Evolutionary conservation across 257 asterid genomes (phyloP), one percentile per base, ranked within the genome.

Genomic region (Solanum commersonii): DNA sequence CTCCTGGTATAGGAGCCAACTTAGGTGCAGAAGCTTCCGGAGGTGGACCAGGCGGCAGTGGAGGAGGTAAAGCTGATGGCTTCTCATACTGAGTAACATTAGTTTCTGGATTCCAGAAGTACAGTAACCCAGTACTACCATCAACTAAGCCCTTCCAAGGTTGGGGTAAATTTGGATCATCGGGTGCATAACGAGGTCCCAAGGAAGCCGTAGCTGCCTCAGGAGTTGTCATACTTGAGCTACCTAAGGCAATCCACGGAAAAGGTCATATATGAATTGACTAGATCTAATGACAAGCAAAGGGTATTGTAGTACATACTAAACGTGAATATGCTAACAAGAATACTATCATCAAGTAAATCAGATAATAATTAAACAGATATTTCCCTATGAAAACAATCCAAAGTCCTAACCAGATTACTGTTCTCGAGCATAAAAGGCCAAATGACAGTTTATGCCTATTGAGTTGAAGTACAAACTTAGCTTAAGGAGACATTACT

Each of bases 71-170:
- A 46, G 94, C 90, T 15, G 93, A 40, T 6, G 98, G 98, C 87
- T 92, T 95, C 87, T 96, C 99, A 44, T 95, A 96, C 88, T 95
- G 99, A 4, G 99, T 95, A 83, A 93, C 94, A 87, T 93, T 94
- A 13, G 98, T 96, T 91, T 96, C 98, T 22, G 96, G 98, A 91
- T 96, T 96, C 99, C 99, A 96, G 88, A 93, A 96, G 89, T 96
- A 96, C 84, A 95, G 42, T 29, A 90, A 56, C 68, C 95, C 96
- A 0, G 98, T 92, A 86, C 93, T 93, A 89, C 98, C 98, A 89
- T 96, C 99, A 87, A 96, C 93, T 83, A 96, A 92, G 59, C 98
- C 98, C 91, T 96, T 95, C 98, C 99, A 96, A 10, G 98, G 99
- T 88, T 94, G 98, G 11, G 99, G 98, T 73, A 95, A 89, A 72